Conservation (phyloP, 2,329 filamentous ascomycete species). For the Leptosphaerulina australis region DNA sequence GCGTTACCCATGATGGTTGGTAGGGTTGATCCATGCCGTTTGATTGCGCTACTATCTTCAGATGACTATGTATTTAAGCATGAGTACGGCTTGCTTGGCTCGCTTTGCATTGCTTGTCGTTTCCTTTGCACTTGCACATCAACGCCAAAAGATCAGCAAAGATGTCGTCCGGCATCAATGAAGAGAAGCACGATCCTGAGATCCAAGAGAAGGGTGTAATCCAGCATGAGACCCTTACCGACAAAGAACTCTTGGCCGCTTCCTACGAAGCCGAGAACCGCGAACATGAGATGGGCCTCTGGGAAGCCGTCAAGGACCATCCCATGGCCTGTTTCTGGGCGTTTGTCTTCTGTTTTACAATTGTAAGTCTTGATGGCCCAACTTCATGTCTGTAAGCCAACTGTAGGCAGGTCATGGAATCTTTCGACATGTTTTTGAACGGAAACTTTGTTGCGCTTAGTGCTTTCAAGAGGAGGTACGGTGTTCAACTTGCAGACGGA, state of each 20-base stretch:
- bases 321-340: constrained; percentile 62
- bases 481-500: constrained; percentile 45
- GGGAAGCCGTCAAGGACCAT: constrained; percentile 57
- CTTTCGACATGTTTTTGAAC: constrained; percentile 66
- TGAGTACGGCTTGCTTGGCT: constrained; percentile 8
- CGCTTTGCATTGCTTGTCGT: constrained; percentile 18
- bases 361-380: constrained; percentile 46
- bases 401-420: constrained; percentile 63
- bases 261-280: constrained; percentile 63
- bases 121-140: constrained; percentile 16
- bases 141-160: constrained; percentile 6
- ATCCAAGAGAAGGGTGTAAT: constrained; percentile 18
- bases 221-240: constrained; percentile 27
- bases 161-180: constrained; percentile 18
- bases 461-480: constrained; percentile 56
- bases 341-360: constrained; percentile 61
- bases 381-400: constrained; percentile 1
- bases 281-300: constrained; percentile 58
- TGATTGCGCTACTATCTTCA: constrained; percentile 2
- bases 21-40: constrained; percentile 7
- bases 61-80: constrained; percentile 20
- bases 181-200: constrained; percentile 14
- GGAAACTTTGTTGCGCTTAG: constrained; percentile 62
- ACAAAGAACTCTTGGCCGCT: constrained; percentile 33
- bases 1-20: constrained; percentile 9